These are phyloP conservation scores for Saccharomycopsis hybrid DNA, from an alignment of 1,139 yeast species.

Conservation along the genomic window DNA sequence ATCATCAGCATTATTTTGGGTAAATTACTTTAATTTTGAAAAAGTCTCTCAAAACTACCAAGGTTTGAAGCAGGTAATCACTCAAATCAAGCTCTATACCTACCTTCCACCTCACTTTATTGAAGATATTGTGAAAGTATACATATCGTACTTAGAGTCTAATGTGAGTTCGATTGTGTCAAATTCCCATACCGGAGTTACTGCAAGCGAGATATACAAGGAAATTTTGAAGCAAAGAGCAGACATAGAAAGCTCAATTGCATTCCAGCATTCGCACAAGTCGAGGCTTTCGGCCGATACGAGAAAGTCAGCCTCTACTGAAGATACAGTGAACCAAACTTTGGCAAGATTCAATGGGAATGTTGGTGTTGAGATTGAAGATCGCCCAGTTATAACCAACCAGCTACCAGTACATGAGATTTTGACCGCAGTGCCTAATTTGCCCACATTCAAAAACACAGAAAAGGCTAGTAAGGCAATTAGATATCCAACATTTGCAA, in stretches of 20 bases:
- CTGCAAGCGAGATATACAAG: slow-evolving; percentile 19
- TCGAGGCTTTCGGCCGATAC: slow-evolving; percentile 5
- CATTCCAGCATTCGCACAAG: slow-evolving; percentile 15
- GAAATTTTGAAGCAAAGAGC: slow-evolving; percentile 10
- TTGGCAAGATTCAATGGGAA: slow-evolving; percentile 48
- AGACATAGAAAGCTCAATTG: slow-evolving; percentile 13
- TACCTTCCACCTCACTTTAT: slow-evolving; percentile 42
- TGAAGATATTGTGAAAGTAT: slow-evolving; percentile 36
- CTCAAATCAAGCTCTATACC: slow-evolving; percentile 37
- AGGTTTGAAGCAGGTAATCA: slow-evolving; percentile 39
- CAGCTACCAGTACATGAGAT: slow-evolving; percentile 31
- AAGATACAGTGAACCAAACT: slow-evolving; percentile 33
- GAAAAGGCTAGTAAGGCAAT: slow-evolving; percentile 45
- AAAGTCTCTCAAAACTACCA: slow-evolving; percentile 35
- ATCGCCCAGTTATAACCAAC: slow-evolving; percentile 52
- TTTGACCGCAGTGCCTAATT: slow-evolving; percentile 31
- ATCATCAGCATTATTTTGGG: slow-evolving; percentile 42
- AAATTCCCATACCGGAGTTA: neutral
- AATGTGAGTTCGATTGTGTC: slow-evolving; percentile 19
- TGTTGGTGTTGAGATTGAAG: slow-evolving; percentile 48
- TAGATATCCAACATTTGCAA: neutral
- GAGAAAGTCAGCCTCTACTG: slow-evolving; percentile 6
- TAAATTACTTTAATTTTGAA: slow-evolving; percentile 48
- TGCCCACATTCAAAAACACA: slow-evolving; percentile 56
- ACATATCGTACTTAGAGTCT: slow-evolving; percentile 30